These are phyloP conservation scores for Pythium apleroticum DNA, from an alignment of 352 stramenopile species.

Conservation along the genomic window DNA sequence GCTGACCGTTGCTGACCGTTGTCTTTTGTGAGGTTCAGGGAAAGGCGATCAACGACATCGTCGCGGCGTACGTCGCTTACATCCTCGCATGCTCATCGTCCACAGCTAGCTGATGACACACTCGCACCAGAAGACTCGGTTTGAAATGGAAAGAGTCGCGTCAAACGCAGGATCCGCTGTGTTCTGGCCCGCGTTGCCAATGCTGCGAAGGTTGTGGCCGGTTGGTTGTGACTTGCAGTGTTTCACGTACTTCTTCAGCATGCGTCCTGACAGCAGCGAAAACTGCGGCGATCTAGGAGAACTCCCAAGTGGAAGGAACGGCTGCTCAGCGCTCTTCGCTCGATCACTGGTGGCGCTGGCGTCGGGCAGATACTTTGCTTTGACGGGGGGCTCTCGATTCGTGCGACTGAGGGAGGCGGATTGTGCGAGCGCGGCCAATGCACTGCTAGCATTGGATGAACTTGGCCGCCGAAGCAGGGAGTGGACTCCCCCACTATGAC, in stretches of 20 bases:
- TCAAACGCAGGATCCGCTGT: background rate
- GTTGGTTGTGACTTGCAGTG: constrained; percentile 10
- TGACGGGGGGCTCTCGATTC: background rate
- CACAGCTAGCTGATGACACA: constrained; percentile 48
- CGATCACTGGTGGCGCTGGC: constrained; percentile 3
- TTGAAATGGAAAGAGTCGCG: background rate
- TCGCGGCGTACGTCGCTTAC: constrained; percentile 53
- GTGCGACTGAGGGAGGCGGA: constrained; percentile 5
- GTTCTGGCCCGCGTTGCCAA: background rate
- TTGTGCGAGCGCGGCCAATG: constrained; percentile 3
- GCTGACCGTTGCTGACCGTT: background rate
- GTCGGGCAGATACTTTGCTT: constrained; percentile 11
- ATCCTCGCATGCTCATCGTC: constrained; percentile 33
- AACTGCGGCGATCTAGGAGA: constrained; percentile 15
- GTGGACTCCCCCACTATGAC: background rate
- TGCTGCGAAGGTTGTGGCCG: background rate
- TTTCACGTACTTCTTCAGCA: constrained; percentile 48
- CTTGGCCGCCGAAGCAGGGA: constrained; percentile 3
- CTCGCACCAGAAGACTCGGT: constrained; percentile 65
- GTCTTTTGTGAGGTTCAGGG: constrained; percentile 25
- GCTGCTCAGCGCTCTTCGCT: constrained; percentile 5
- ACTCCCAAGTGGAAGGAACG: background rate
- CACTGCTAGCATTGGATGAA: background rate
- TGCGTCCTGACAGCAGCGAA: constrained; percentile 45
- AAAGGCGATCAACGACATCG: constrained; percentile 59